phyloP scores from a whole-genome alignment of 2,329 filamentous ascomycete genomes.

The Fusarium chuoi region DNA sequence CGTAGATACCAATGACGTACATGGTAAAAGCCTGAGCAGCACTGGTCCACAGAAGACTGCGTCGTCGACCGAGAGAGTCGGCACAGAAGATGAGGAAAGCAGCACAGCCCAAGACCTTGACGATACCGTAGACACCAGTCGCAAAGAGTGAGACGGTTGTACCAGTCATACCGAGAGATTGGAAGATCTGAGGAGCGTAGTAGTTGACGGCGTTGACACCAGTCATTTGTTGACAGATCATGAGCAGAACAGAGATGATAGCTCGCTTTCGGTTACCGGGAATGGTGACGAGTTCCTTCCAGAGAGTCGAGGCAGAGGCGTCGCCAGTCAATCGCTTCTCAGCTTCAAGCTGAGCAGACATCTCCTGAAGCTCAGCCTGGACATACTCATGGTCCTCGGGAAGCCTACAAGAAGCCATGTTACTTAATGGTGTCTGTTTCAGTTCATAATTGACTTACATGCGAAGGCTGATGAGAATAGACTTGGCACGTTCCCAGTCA shows the following conservation, averaged over 20 bases:
- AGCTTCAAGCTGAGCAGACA: conserved; percentile 68
- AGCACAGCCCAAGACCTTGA: conserved; percentile 73
- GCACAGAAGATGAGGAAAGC: conserved; percentile 74
- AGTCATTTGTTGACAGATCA: conserved; percentile 80
- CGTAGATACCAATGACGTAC: conserved; percentile 78
- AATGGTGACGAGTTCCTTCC: conserved; percentile 72
- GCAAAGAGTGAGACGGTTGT: conserved; percentile 73
- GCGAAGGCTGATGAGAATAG: conserved; percentile 63
- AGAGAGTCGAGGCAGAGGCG: conserved; percentile 64
- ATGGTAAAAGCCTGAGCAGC: conserved; percentile 70
- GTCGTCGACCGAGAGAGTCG: conserved; percentile 74
- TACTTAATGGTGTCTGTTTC: not conserved
- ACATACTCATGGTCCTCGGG: conserved; percentile 65
- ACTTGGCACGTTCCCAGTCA: conserved; percentile 71
- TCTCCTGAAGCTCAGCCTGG: conserved; percentile 68
- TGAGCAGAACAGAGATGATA: conserved; percentile 67
- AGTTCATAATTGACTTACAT: conserved; percentile 39
- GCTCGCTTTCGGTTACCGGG: conserved; percentile 71
- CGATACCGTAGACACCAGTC: conserved; percentile 78
- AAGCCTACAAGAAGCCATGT: conserved; percentile 51
- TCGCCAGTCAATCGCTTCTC: conserved; percentile 68
- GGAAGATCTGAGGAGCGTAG: conserved; percentile 77
- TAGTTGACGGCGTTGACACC: conserved; percentile 67
- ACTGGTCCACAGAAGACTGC: conserved; percentile 71
- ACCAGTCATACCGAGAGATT: conserved; percentile 67